These are phyloP conservation scores for Alternaria novae-zelandiae DNA, from an alignment of 2,329 filamentous ascomycete genomes.

Conservation along the genomic window DNA sequence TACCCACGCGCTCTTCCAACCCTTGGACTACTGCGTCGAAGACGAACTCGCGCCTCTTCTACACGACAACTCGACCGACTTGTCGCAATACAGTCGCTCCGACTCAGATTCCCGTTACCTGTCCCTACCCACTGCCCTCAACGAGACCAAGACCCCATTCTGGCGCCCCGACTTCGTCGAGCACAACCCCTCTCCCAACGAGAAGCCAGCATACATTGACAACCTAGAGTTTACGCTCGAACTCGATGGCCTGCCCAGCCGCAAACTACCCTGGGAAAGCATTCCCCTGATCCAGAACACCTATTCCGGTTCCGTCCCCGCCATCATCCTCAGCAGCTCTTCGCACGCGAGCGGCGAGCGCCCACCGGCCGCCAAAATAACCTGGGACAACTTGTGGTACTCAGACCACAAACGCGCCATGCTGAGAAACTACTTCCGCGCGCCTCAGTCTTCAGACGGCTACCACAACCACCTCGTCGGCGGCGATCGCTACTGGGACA, in stretches of 20 bases:
- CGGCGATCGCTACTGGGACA: conserved; percentile 57
- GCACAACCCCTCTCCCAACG: conserved; percentile 36
- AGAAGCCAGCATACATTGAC: conserved; percentile 39
- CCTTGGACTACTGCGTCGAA: conserved; percentile 30
- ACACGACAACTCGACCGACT: conserved; percentile 44
- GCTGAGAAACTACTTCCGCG: conserved; percentile 57
- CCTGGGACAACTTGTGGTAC: conserved; percentile 59
- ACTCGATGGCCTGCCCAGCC: conserved; percentile 53
- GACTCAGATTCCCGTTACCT: conserved; percentile 40
- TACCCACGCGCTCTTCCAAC: conserved; percentile 56
- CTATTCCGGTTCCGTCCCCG: conserved; percentile 55
- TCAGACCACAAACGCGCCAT: conserved; percentile 56
- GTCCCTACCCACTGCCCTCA: conserved; percentile 49
- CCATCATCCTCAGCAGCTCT: conserved; percentile 47
- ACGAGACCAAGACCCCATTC: conserved; percentile 36
- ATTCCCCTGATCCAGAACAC: conserved; percentile 57
- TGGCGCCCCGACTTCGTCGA: conserved; percentile 34
- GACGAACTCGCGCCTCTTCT: conserved; percentile 36
- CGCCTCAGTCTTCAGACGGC: conserved; percentile 50
- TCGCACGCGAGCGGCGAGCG: conserved; percentile 33
- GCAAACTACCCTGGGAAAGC: conserved; percentile 52
- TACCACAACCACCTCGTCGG: conserved; percentile 55
- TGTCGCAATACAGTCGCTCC: conserved; percentile 44
- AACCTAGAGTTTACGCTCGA: conserved; percentile 30
- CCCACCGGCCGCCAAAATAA: conserved; percentile 26